phyloP scores from a whole-genome alignment of 2,329 filamentous ascomycete genomes.

The Cladosporium velox region DNA sequence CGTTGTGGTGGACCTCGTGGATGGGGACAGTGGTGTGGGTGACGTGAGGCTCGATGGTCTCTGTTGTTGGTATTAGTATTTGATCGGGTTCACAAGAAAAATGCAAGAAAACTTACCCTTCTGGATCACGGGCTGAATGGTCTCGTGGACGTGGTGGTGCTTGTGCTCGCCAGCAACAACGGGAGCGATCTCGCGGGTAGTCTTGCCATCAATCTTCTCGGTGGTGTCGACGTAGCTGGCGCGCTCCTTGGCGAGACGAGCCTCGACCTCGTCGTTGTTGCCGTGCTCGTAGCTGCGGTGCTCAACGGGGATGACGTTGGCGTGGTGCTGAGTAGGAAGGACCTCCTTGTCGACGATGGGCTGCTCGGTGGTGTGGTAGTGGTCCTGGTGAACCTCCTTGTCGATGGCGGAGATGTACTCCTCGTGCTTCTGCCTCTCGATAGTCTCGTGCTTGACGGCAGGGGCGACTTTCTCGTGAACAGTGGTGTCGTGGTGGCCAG shows the following conservation, averaged over 20 bases:
- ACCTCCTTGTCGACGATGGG: conserved; percentile 60
- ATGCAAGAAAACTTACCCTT: conserved; percentile 44
- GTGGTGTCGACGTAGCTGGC: conserved; percentile 56
- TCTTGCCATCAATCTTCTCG: conserved; percentile 49
- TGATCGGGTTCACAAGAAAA: neutral
- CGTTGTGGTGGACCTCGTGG: conserved; percentile 70
- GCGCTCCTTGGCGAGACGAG: conserved; percentile 55
- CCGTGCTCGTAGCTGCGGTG: conserved; percentile 64
- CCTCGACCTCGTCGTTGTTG: conserved; percentile 51
- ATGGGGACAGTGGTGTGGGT: conserved; percentile 72
- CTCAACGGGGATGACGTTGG: conserved; percentile 61
- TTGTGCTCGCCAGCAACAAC: conserved; percentile 62
- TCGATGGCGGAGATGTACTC: conserved; percentile 59
- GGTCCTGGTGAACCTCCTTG: conserved; percentile 70
- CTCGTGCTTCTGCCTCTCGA: conserved; percentile 64
- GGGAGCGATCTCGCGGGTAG: conserved; percentile 52
- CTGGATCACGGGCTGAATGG: conserved; percentile 69
- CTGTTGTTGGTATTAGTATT: conserved; percentile 31
- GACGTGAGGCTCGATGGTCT: conserved; percentile 65
- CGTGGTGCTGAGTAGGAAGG: conserved; percentile 63
- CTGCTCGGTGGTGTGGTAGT: conserved; percentile 70
- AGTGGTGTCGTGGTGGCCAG: conserved; percentile 69
- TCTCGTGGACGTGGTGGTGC: conserved; percentile 68
- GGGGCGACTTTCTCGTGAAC: conserved; percentile 66
- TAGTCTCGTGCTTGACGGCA: conserved; percentile 61